Evolutionary conservation across 371 early-diverging fungal species (phyloP).

Genomic region (Scutellospora calospora): DNA sequence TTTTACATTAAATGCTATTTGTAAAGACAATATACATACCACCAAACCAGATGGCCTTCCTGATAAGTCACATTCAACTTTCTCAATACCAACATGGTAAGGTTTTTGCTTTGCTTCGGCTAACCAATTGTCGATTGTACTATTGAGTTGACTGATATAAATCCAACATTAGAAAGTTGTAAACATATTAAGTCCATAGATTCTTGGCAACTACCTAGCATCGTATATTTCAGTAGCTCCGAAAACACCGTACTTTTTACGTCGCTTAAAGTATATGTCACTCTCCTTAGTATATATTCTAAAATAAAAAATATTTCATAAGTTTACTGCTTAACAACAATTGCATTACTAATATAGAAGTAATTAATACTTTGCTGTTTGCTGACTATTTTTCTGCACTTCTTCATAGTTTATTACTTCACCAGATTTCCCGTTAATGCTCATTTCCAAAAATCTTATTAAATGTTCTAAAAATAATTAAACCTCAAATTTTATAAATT

Average conservation of each 20-base stretch:
- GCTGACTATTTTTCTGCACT: conserved; percentile 12
- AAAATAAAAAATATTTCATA: too few species aligned
- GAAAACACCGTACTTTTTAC: not conserved
- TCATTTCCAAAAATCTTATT: conserved; percentile 1
- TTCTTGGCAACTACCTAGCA: not conserved
- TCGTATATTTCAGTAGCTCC: not conserved
- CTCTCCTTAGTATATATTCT: not conserved
- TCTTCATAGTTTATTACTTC: not conserved
- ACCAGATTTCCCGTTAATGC: conserved; percentile 1
- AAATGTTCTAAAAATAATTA: not conserved
- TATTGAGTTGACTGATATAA: not conserved
- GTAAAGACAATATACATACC: not conserved
- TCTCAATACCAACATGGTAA: conserved; percentile 2
- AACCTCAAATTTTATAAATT: not conserved
- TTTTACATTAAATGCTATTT: not conserved
- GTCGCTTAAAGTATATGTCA: conserved; percentile 19
- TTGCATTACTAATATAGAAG: too few species aligned
- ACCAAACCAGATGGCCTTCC: not conserved
- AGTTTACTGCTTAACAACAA: too few species aligned
- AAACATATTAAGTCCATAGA: not conserved
- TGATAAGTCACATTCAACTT: not conserved
- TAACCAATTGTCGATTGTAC: conserved; percentile 24
- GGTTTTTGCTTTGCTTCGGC: not conserved
- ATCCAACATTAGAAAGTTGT: not conserved
- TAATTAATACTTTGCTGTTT: conserved; percentile 4